phyloP scores from a whole-genome alignment of 2,329 filamentous ascomycete species.

The Pseudogymnoascus sp. region DNA sequence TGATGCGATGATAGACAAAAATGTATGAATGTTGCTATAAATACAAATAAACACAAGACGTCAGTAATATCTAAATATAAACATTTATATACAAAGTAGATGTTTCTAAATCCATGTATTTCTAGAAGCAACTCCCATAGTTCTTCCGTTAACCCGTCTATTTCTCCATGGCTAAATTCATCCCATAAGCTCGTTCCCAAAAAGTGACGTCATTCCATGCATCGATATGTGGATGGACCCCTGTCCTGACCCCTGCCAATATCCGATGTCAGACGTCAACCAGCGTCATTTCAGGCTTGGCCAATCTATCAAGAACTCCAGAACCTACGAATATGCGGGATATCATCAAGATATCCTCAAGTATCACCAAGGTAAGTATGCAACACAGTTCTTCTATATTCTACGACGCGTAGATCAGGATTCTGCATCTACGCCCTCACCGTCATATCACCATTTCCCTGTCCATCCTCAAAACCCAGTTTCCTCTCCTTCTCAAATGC shows the following conservation, averaged over 20 bases:
- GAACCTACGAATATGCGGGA: constrained; percentile 7
- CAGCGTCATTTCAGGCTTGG: constrained; percentile 8
- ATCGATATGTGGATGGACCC: not conserved
- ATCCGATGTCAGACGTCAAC: constrained; percentile 1
- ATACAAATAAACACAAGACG: not conserved
- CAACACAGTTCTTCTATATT: not conserved
- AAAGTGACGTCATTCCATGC: not conserved
- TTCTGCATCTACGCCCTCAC: not conserved
- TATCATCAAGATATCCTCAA: not conserved
- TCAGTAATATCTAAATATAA: not conserved
- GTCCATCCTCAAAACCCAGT: not conserved
- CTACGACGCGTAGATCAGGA: not conserved
- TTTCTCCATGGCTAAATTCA: not conserved
- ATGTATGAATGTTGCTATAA: not conserved
- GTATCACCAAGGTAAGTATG: not conserved
- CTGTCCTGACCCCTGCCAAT: not conserved
- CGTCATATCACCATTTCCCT: not conserved
- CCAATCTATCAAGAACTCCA: not conserved
- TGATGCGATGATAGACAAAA: not conserved
- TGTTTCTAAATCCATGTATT: not conserved
- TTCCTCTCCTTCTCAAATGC: not conserved
- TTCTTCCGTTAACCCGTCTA: not conserved
- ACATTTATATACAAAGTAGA: not conserved
- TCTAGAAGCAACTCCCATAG: not conserved
- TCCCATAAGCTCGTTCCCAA: not conserved